A percentile compares a stretch with the other conserved stretches of the same genome.
Conservation (phyloP, 306 rosid genomes). For the Gynostemma pentaphyllum region DNA sequence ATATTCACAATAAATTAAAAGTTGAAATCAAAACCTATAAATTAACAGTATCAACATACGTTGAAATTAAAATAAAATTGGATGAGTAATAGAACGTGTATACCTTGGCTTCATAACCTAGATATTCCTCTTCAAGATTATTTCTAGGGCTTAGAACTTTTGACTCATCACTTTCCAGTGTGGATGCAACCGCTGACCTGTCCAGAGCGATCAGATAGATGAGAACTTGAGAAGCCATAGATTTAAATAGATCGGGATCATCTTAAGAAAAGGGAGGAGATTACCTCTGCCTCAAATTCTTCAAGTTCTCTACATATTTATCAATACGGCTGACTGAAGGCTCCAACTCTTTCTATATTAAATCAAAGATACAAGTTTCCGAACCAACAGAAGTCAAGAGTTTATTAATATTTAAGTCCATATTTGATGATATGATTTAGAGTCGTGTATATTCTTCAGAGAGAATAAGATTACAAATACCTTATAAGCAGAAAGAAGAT, state of each 20-base stretch:
- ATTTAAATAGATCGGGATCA: conserved; percentile 5
- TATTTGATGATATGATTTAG: neutral
- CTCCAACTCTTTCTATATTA: conserved; percentile 74
- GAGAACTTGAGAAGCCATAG: conserved; percentile 14
- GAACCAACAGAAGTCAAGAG: neutral
- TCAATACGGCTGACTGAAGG: conserved; percentile 57
- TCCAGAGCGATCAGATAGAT: conserved; percentile 19
- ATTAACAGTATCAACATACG: neutral
- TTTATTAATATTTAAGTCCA: neutral
- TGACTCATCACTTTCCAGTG: conserved; percentile 42
- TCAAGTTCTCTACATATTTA: conserved; percentile 66
- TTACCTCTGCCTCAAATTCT: conserved; percentile 65
- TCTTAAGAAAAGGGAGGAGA: conserved; percentile 13
- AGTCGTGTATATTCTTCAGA: neutral
- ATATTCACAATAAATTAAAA: neutral
- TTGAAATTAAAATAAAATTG: neutral
- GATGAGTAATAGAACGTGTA: conserved; percentile 2
- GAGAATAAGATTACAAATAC: conserved; percentile 27
- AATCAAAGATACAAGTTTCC: conserved; percentile 12
- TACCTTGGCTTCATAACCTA: conserved; percentile 83
- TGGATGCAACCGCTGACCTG: conserved; percentile 41
- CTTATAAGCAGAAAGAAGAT: conserved; percentile 76
- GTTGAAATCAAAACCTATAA: neutral
- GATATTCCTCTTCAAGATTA: conserved; percentile 89
- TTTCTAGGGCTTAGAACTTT: conserved; percentile 52